A percentile compares a stretch with the other conserved stretches of the same genome.
Conservation (phyloP, 208 protist species). For the Paratrypanosoma confusum region DNA sequence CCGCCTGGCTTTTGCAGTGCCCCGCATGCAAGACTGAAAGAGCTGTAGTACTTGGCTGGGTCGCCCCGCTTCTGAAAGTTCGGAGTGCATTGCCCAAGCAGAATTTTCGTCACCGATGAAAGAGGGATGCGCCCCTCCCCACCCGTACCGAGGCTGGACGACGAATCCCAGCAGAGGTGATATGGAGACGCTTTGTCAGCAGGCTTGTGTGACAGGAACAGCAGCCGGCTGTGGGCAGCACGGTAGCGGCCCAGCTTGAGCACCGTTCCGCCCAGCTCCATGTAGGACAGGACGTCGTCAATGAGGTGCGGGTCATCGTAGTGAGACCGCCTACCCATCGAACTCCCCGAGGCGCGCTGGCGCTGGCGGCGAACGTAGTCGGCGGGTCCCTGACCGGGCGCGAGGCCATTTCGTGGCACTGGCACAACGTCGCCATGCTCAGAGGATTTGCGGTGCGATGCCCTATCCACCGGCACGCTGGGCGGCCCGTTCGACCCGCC, state of each 20-base stretch:
- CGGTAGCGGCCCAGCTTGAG: conserved; percentile 31
- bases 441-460: no score
- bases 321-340: conserved; percentile 4
- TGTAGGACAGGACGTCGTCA: conserved; percentile 35
- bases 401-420: no score
- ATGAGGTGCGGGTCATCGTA: conserved; percentile 48
- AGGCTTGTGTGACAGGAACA: conserved; percentile 37
- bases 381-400: conserved; percentile 1
- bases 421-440: no score
- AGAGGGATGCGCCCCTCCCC: conserved; percentile 30
- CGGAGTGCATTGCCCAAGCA: conserved; percentile 35
- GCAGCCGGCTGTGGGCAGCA: conserved; percentile 21
- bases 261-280: conserved; percentile 55
- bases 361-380: background rate
- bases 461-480: no score
- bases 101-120: conserved; percentile 23
- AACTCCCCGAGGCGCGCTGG: conserved; percentile 1
- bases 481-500: conserved; percentile 14
- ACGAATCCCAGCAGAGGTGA: conserved; percentile 41
- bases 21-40: conserved; percentile 34
- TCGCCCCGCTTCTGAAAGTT: conserved; percentile 12
- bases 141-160: background rate
- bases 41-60: conserved; percentile 7
- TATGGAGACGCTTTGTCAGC: conserved; percentile 7
- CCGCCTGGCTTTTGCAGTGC: no score